Evolutionary conservation across 345 rosid genomes (phyloP).

Genomic region (Citrus maxima): DNA sequence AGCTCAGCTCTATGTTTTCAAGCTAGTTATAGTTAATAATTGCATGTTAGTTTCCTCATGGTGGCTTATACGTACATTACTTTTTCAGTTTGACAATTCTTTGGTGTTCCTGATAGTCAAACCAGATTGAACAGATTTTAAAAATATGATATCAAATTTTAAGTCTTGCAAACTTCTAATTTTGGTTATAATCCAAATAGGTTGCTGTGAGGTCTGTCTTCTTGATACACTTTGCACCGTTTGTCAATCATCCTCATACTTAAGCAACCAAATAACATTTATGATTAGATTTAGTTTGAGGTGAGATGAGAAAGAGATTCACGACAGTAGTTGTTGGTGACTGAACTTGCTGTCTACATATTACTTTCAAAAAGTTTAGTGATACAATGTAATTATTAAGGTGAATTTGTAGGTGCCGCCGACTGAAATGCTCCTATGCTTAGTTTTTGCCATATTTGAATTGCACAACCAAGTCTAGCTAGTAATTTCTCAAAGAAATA

Average conservation of each 20-base stretch:
- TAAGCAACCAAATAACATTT: background rate
- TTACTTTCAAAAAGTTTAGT: background rate
- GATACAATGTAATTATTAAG: background rate
- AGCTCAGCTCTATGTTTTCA: background rate
- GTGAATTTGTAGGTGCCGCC: background rate
- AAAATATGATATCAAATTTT: background rate
- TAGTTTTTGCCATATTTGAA: background rate
- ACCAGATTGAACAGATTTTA: background rate
- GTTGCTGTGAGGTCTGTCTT: no score
- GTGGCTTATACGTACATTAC: background rate
- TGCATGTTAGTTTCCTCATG: background rate
- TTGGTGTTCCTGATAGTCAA: background rate
- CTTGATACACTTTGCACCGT: no score
- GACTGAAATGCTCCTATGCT: no score
- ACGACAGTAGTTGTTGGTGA: background rate
- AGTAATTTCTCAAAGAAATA: background rate
- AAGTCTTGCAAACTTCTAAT: background rate
- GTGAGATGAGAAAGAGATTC: background rate
- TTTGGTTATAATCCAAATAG: background rate
- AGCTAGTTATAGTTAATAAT: background rate
- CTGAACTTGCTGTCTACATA: background rate
- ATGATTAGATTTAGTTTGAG: background rate
- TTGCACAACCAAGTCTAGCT: background rate
- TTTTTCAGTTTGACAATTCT: background rate
- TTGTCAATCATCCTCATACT: background rate